Base-by-base conservation (phyloP, 495 filamentous ascomycete species). In the Aspergillus asperescens region DNA sequence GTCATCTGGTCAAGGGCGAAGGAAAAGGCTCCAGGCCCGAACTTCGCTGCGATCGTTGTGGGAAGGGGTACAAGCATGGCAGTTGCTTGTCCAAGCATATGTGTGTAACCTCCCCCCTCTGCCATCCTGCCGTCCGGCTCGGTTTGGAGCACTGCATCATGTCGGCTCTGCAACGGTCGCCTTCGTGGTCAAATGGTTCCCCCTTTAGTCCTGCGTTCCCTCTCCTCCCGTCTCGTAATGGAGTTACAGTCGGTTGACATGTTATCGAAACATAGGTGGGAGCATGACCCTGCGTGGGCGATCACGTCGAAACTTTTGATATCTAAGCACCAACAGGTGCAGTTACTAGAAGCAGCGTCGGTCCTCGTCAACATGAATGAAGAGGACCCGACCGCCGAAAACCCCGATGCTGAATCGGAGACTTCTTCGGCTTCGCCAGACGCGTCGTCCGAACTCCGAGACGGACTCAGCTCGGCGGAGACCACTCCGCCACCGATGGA, bases 21-120 rank as follows among this genome's bases (percentile, higher is more conserved):
- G 82, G 81, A 61, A 90, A 85, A 68, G 86, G 83, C 68, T 75
- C 75, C 68, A 86, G 83, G 61, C 81, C 83, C 60, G 92, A 96
- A 67, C 80, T 98, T 64, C 87, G 88, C 72, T 98, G 93, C 76
- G 91, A 96, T 65, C 93, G 88, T 72, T 98, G 93, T 79, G 93
- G 93, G 71, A 98, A 98, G 80, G 90, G 89, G 75, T 98, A 98
- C 84, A 98, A 98, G 85, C 93, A 98, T 82, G 92, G 92, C 84
- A 97, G 94, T 79, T 98, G 93, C 85, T 84, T 98, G 78, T 93
- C 89, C 69, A 98, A 98, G 83, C 93, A 98, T 86, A 89, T 96
- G 93, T 98, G 85, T 84, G 93, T 96, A 83, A 80, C 56, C 59
- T 61, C 61, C 61, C 65, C 66, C 62, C 68, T 45, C 57, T 67